phyloP scores from a whole-genome alignment of 2,329 filamentous ascomycete genomes.

The Monosporascus sp. region DNA sequence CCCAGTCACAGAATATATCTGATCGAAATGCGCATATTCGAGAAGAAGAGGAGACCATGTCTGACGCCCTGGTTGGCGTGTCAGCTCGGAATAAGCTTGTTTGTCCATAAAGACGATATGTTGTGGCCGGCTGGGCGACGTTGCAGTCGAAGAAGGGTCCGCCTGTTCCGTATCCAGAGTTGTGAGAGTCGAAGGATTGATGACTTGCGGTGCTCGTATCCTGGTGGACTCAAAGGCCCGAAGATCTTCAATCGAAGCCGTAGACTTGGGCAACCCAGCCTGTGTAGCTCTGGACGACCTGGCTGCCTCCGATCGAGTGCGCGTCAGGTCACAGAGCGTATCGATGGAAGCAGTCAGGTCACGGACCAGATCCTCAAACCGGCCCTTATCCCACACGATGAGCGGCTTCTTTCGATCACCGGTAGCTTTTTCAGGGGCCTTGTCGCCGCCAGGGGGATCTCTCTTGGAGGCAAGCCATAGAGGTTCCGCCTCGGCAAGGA shows the following conservation, averaged over 20 bases:
- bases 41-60: conserved; percentile 57
- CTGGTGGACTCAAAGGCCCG: conserved; percentile 53
- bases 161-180: conserved; percentile 30
- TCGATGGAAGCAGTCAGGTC: conserved; percentile 76
- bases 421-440: conserved; percentile 30
- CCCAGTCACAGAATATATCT: conserved; percentile 56
- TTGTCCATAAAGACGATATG: conserved; percentile 49
- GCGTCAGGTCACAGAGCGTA: conserved; percentile 70
- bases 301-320: conserved; percentile 50
- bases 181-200: conserved; percentile 49
- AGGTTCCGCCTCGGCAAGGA: conserved; percentile 68
- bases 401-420: conserved; percentile 50
- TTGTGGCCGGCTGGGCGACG: conserved; percentile 24
- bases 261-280: conserved; percentile 32
- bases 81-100: conserved; percentile 46
- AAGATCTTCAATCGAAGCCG: conserved; percentile 37
- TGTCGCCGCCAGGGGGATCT: conserved; percentile 29
- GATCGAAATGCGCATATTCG: conserved; percentile 63
- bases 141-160: not conserved
- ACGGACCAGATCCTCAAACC: conserved; percentile 68
- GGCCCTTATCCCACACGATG: conserved; percentile 63
- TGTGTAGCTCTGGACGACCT: conserved; percentile 25
- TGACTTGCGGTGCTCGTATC: conserved; percentile 56
- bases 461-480: conserved; percentile 60
- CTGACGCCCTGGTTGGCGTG: conserved; percentile 34